Percentiles rank a stretch among this genome's conserved stretches.
Conservation (phyloP, 495 filamentous ascomycete species). For the Collariella sp. region DNA sequence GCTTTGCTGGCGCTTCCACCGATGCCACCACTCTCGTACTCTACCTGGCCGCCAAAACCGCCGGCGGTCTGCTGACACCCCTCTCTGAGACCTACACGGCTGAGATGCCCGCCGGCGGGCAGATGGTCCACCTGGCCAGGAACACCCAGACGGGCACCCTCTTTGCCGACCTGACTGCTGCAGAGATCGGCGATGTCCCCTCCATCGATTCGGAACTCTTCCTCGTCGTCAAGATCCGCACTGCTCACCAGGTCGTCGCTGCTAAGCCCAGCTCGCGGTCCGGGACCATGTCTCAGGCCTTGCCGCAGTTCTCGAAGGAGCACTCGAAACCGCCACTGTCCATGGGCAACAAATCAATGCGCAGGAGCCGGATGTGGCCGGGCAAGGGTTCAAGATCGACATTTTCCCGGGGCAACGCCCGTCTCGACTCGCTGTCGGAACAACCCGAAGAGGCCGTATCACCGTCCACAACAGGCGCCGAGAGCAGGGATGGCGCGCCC, state of each 20-base stretch:
- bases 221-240: constrained; percentile 73
- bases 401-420: constrained; percentile 38
- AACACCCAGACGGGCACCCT: constrained; percentile 68
- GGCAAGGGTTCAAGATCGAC: constrained; percentile 43
- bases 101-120: constrained; percentile 66
- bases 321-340: constrained; percentile 34
- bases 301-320: constrained; percentile 32
- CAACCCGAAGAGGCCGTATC: constrained; percentile 33
- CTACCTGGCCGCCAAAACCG: constrained; percentile 64
- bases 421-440: constrained; percentile 43
- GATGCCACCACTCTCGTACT: constrained; percentile 67
- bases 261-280: constrained; percentile 41
- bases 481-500: constrained; percentile 39
- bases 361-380: constrained; percentile 81
- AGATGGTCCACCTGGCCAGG: constrained; percentile 49
- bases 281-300: constrained; percentile 29
- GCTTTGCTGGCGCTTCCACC: constrained; percentile 61
- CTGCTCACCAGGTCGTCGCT: constrained; percentile 45
- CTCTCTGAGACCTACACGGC: constrained; percentile 78
- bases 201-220: constrained; percentile 61
- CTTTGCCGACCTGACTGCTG: constrained; percentile 72
- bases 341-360: constrained; percentile 48
- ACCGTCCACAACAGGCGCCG: constrained; percentile 21
- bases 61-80: constrained; percentile 51
- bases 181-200: constrained; percentile 73